Evolutionary conservation across 2,329 filamentous ascomycete species (phyloP), one percentile per base, ranked within the genome.

Genomic region (Fusarium virguliforme): DNA sequence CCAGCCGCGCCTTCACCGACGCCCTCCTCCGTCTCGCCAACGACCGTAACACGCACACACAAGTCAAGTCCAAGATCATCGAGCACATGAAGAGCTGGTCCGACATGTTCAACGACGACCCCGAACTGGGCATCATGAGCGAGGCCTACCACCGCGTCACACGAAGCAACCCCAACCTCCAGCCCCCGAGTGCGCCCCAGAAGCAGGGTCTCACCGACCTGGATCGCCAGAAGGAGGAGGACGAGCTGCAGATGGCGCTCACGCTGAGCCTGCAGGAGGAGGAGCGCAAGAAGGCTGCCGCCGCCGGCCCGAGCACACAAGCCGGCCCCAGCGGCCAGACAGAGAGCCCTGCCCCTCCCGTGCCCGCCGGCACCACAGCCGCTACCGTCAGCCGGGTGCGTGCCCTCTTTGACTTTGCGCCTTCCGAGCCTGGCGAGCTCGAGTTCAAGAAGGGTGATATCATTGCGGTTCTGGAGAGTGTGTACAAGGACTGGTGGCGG

Each of bases 401-500:
- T 72, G 96, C 96, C 2, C 86, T 98, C 50, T 99, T 94, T 79
- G 96, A 99, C 81, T 99, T 99, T 81, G 91, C 92, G 56, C 95
- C 96, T 2, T 97, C 95, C 0, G 96, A 99, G 80, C 90, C 94
- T 0, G 96, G 95, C 53, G 96, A 99, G 83, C 86, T 99, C 68
- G 94, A 97, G 74, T 99, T 99, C 81, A 92, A 95, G 74, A 97
- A 97, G 83, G 95, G 96, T 30, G 96, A 99, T 79, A 92, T 98
- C 41, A 99, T 99, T 80, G 95, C 96, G 1, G 96, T 99, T 15
- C 86, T 99, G 41, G 96, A 98, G 82, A 98, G 95, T 2, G 96
- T 98, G 2, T 99, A 97, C 84, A 99, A 98, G 82, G 96, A 99
- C 81, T 99, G 96, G 96, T 99, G 96, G 96, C 95, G 97, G 75